Evolutionary conservation across 352 stramenopile species (phyloP).

Genomic region (Phytophthora pistaciae): DNA sequence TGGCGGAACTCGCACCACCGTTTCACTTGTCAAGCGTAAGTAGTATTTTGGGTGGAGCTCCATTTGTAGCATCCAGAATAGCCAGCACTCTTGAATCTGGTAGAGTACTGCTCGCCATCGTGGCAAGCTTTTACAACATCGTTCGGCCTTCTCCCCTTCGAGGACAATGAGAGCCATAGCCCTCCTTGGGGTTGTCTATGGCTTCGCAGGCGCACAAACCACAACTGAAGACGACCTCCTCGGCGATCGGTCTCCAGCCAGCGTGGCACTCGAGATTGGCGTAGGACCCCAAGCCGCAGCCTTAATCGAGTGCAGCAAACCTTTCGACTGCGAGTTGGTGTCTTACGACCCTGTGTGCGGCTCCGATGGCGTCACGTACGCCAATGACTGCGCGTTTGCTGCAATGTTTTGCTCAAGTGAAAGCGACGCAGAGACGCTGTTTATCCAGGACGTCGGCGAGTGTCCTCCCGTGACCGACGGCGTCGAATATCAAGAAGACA

Average conservation of each 20-base stretch:
- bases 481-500: neutral
- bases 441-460: constrained; percentile 27
- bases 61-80: neutral
- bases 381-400: constrained; percentile 50
- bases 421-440: constrained; percentile 8
- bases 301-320: constrained; percentile 24
- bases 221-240: neutral
- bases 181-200: neutral
- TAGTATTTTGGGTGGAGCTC: neutral
- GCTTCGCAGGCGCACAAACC: constrained; percentile 10
- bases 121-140: neutral
- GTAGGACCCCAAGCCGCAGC: constrained; percentile 6
- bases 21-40: neutral
- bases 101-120: neutral
- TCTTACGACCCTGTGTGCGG: constrained; percentile 45
- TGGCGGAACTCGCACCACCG: neutral
- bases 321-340: constrained; percentile 19
- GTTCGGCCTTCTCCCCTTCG: neutral
- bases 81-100: neutral
- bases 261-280: constrained; percentile 8
- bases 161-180: constrained; percentile 6
- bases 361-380: constrained; percentile 47
- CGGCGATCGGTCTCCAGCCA: neutral
- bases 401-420: constrained; percentile 19
- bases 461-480: constrained; percentile 12